A percentile compares a stretch with the other conserved stretches of the same genome.
Conservation (phyloP, 2,329 filamentous ascomycete genomes). For the Colletotrichum destructivum region DNA sequence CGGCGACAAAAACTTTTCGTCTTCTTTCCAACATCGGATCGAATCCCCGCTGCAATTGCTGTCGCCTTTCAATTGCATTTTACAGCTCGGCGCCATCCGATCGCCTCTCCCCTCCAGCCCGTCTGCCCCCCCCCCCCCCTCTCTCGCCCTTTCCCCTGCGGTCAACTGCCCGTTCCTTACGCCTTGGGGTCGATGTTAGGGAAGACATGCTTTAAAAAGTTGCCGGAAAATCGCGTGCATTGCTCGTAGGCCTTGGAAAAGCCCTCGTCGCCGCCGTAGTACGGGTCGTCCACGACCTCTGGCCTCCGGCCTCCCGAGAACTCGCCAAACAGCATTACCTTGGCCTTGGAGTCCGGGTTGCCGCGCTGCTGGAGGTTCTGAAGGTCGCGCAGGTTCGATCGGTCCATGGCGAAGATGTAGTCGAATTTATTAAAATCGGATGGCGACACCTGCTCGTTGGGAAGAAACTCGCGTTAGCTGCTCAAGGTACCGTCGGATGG, state of each 20-base stretch:
- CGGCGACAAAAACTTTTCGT: constrained; percentile 1
- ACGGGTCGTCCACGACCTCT: constrained; percentile 89
- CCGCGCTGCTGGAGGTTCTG: constrained; percentile 71
- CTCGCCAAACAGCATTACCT: constrained; percentile 88
- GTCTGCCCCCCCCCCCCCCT: not conserved
- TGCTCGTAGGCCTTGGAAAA: constrained; percentile 93
- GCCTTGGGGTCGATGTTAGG: constrained; percentile 50
- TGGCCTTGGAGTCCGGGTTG: constrained; percentile 71
- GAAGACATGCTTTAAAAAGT: constrained; percentile 77
- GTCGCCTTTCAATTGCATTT: not conserved
- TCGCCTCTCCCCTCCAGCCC: not conserved
- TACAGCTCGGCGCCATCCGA: not conserved
- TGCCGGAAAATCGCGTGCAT: constrained; percentile 81
- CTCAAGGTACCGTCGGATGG: not conserved
- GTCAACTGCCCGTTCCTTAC: not conserved
- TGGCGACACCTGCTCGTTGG: constrained; percentile 60
- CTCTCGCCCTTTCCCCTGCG: too few species aligned
- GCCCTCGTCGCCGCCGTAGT: constrained; percentile 88
- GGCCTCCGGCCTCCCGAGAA: constrained; percentile 75
- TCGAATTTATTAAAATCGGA: constrained; percentile 89
- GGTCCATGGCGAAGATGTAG: constrained; percentile 96
- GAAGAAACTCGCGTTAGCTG: constrained; percentile 3
- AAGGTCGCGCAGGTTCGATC: constrained; percentile 82
- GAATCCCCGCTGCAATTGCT: not conserved
- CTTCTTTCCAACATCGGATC: not conserved